A percentile compares a stretch with the other conserved stretches of the same genome.
Conservation (phyloP, 2,329 filamentous ascomycete genomes). For the Aspergillus tamarii region DNA sequence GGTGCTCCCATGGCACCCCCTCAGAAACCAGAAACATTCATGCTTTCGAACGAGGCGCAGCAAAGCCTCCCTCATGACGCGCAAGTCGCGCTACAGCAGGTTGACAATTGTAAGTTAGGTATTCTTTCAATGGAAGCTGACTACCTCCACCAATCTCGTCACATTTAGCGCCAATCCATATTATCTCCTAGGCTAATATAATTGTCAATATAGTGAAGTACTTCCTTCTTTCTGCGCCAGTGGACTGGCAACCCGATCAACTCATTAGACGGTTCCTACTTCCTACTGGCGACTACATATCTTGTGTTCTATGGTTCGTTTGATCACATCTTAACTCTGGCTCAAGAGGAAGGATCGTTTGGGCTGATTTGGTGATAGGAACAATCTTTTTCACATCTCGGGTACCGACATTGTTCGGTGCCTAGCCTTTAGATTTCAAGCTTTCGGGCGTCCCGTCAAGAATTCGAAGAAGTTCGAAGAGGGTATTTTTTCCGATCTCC, state of each 20-base stretch:
- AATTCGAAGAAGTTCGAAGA: slow-evolving; percentile 99
- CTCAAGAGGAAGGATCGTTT: slow-evolving; percentile 15
- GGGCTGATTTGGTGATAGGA: slow-evolving; percentile 57
- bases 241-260: slow-evolving; percentile 96
- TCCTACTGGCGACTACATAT: slow-evolving; percentile 97
- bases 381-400: slow-evolving; percentile 98
- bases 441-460: slow-evolving; percentile 96
- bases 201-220: slow-evolving; percentile 76
- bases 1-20: slow-evolving; percentile 81
- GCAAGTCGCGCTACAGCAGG: slow-evolving; percentile 95
- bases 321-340: slow-evolving; percentile 5
- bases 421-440: slow-evolving; percentile 96
- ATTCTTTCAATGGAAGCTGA: not conserved
- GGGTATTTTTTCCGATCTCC: slow-evolving; percentile 97
- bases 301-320: slow-evolving; percentile 85
- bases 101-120: slow-evolving; percentile 82
- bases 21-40: slow-evolving; percentile 98
- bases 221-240: slow-evolving; percentile 97
- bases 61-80: slow-evolving; percentile 95
- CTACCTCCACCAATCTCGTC: not conserved
- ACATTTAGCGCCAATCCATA: not conserved
- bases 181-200: slow-evolving; percentile 6
- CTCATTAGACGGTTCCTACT: slow-evolving; percentile 95
- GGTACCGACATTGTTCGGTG: slow-evolving; percentile 98
- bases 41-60: slow-evolving; percentile 96